Conservation (phyloP, 192 early-diverging fungal species). For the Pecoramyces ruminantium region DNA sequence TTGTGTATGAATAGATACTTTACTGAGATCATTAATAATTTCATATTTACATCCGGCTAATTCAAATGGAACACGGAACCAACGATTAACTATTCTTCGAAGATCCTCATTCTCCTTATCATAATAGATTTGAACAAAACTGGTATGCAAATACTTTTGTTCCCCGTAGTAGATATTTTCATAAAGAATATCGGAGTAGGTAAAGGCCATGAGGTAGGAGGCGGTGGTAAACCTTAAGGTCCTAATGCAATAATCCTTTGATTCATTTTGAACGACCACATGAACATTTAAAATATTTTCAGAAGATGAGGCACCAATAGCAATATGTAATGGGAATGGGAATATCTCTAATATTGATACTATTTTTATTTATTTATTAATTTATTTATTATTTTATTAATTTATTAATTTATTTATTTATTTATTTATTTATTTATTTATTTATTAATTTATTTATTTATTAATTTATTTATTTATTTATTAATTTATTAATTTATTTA, state of each 20-base stretch:
- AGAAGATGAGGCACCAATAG: not conserved
- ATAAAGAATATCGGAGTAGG: not conserved
- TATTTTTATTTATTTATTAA: not conserved
- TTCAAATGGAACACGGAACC: not conserved
- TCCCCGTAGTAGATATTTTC: not conserved
- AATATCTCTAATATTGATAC: not conserved
- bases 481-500: too few species aligned
- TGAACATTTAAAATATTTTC: not conserved
- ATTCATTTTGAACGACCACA: not conserved
- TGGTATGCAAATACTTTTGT: not conserved
- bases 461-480: too few species aligned
- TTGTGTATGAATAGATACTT: not conserved
- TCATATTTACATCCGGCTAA: not conserved
- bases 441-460: too few species aligned
- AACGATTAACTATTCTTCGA: not conserved
- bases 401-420: too few species aligned
- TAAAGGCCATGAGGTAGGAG: not conserved
- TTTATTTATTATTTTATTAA: too few species aligned
- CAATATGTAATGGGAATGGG: not conserved
- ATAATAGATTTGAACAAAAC: not conserved
- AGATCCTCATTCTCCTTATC: not conserved
- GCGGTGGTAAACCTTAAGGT: not conserved
- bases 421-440: too few species aligned
- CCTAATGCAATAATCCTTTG: not conserved
- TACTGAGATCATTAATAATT: not conserved